phyloP scores from a whole-genome alignment of 2,329 filamentous ascomycete species.

The Cladophialophora bantiana region DNA sequence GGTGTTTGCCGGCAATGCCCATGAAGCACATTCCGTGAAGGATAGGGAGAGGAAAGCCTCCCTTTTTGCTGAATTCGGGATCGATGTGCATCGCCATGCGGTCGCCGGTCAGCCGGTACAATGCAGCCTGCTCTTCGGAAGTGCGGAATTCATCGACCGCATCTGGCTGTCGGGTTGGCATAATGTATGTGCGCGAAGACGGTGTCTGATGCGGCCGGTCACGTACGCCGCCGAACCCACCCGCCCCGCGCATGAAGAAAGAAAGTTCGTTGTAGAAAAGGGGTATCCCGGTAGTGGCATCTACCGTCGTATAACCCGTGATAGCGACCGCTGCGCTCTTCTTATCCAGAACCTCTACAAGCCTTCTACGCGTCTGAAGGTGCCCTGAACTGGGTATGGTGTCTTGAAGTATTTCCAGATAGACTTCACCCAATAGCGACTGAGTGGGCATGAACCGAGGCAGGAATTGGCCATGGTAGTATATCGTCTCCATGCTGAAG shows the following conservation, averaged over 20 bases:
- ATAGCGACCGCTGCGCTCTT: constrained; percentile 85
- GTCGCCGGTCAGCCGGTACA: constrained; percentile 93
- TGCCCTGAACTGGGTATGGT: constrained; percentile 80
- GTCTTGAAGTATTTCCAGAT: constrained; percentile 88
- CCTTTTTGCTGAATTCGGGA: constrained; percentile 88
- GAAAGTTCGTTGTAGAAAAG: constrained; percentile 96
- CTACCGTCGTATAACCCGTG: constrained; percentile 78
- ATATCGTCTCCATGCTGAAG: constrained; percentile 82
- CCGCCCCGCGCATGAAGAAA: constrained; percentile 88
- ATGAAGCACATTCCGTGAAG: constrained; percentile 94
- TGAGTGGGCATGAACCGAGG: constrained; percentile 98
- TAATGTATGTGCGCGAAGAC: constrained; percentile 77
- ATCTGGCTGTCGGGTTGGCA: constrained; percentile 78
- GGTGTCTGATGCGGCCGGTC: constrained; percentile 79
- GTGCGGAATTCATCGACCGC: constrained; percentile 83
- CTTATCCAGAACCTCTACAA: constrained; percentile 96
- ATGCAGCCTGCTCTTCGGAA: constrained; percentile 84
- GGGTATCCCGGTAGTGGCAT: constrained; percentile 82
- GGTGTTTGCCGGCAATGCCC: constrained; percentile 86
- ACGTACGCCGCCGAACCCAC: constrained; percentile 83
- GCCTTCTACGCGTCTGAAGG: constrained; percentile 53
- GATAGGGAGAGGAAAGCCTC: constrained; percentile 92
- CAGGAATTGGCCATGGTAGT: constrained; percentile 79
- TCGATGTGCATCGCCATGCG: constrained; percentile 97
- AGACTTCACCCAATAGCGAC: constrained; percentile 97